These are phyloP conservation scores for Bacidia rubella DNA, from an alignment of 495 filamentous ascomycete species.

Conservation along the genomic window DNA sequence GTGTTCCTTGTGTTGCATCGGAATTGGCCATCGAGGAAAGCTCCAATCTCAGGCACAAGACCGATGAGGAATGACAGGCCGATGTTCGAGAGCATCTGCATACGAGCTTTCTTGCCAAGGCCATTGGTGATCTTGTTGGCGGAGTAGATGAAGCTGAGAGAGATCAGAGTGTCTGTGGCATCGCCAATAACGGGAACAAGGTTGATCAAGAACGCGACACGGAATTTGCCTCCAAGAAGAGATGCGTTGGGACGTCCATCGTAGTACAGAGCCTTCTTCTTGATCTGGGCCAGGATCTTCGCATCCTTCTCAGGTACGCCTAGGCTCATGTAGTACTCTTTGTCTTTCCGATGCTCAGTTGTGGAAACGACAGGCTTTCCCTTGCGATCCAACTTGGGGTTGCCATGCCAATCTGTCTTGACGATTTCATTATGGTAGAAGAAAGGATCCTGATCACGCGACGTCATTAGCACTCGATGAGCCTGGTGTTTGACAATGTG, in stretches of 20 bases:
- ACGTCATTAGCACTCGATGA: not conserved
- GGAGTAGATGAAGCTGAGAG: conserved; percentile 52
- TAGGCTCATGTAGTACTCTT: conserved; percentile 33
- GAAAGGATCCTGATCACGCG: not conserved
- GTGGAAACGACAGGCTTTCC: conserved; percentile 47
- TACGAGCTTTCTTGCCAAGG: conserved; percentile 44
- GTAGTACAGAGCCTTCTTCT: conserved; percentile 64
- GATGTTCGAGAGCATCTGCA: conserved; percentile 65
- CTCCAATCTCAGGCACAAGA: conserved; percentile 73
- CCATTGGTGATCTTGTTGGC: conserved; percentile 54
- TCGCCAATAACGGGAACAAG: conserved; percentile 74
- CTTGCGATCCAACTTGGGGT: conserved; percentile 16
- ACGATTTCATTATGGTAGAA: not conserved
- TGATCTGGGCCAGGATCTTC: conserved; percentile 65
- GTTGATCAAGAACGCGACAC: conserved; percentile 77
- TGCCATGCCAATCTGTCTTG: not conserved
- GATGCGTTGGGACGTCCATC: conserved; percentile 44
- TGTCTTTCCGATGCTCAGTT: conserved; percentile 37
- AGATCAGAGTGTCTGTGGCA: conserved; percentile 51
- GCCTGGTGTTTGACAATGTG: not conserved
- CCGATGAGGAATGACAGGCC: conserved; percentile 67
- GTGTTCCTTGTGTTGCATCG: conserved; percentile 69
- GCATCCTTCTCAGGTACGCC: conserved; percentile 69
- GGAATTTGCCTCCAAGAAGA: conserved; percentile 43
- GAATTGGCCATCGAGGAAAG: conserved; percentile 57